A percentile compares a stretch with the other conserved stretches of the same genome.
phyloP scores from a whole-genome alignment of 2,329 filamentous ascomycete genomes.

The Fusarium abutilonis region DNA sequence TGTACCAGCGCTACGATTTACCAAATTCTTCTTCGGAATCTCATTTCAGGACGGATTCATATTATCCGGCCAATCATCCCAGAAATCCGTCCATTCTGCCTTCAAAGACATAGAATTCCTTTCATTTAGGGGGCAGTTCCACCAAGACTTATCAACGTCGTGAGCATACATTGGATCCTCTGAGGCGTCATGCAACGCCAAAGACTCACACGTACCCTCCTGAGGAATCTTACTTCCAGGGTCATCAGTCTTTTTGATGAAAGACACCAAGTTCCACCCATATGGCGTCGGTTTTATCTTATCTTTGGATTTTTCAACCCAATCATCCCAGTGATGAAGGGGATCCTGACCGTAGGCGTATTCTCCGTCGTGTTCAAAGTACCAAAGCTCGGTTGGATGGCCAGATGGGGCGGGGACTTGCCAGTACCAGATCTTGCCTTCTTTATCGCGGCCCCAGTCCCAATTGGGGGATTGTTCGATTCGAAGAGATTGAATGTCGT shows the following conservation, averaged over 20 bases:
- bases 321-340: conserved; percentile 15
- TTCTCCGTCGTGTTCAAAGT: conserved; percentile 11
- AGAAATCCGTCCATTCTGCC: too few relatives aligned
- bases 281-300: conserved; percentile 6
- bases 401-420: conserved; percentile 2
- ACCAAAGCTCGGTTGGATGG: conserved; percentile 8
- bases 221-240: not conserved
- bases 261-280: conserved; percentile 3
- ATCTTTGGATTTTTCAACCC: not conserved
- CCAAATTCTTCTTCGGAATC: too few relatives aligned
- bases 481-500: conserved; percentile 6
- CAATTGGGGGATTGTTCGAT: not conserved
- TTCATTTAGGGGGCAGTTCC: too few relatives aligned
- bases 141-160: too few relatives aligned
- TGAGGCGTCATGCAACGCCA: not conserved
- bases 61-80: too few relatives aligned
- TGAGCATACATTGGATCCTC: not conserved
- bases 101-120: too few relatives aligned
- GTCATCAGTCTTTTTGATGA: not conserved
- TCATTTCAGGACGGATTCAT: too few relatives aligned
- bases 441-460: conserved; percentile 15
- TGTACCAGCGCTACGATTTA: too few relatives aligned
- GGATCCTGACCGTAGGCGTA: conserved; percentile 4
- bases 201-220: not conserved
- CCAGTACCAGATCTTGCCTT: conserved; percentile 9